These are phyloP conservation scores for Yarrowia phangngaensis DNA, from an alignment of 805 yeast genomes.

Conservation along the genomic window DNA sequence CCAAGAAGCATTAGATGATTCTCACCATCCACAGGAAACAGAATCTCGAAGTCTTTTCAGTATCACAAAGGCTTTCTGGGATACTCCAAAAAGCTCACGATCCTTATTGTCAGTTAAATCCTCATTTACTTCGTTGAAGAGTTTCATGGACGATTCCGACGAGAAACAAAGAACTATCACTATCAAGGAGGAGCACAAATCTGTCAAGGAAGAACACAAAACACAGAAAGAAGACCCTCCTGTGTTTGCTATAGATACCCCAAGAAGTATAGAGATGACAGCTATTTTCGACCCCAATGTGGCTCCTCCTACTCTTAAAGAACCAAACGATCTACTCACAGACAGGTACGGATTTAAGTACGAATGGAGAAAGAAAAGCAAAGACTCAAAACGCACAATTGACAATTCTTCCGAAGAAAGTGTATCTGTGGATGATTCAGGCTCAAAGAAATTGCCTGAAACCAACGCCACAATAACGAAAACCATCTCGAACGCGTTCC, in stretches of 20 bases:
- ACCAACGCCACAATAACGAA: not conserved
- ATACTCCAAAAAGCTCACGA: conserved; percentile 1
- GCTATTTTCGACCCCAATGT: conserved; percentile 16
- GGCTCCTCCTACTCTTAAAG: conserved; percentile 7
- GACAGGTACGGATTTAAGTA: conserved; percentile 17
- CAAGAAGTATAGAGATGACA: conserved; percentile 15
- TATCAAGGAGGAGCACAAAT: not conserved
- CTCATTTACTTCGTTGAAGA: conserved; percentile 1
- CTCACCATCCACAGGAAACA: not conserved
- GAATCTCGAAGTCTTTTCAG: conserved; percentile 1
- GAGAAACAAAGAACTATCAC: not conserved
- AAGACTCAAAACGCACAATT: not conserved
- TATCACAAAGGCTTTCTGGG: conserved; percentile 11
- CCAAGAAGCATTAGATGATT: conserved; percentile 31
- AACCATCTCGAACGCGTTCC: conserved; percentile 14
- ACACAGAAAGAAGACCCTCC: not conserved
- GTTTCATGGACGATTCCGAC: not conserved
- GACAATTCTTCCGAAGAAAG: no score
- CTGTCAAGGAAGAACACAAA: no score
- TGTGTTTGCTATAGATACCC: not conserved
- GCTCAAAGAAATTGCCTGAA: not conserved
- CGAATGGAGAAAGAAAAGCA: conserved; percentile 9
- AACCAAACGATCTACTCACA: not conserved
- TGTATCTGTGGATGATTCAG: no score
- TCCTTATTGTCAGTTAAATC: conserved; percentile 1